Evolutionary conservation across 352 stramenopile species (phyloP), one percentile per base, ranked within the genome.

Genomic region (Phytophthora cajani): DNA sequence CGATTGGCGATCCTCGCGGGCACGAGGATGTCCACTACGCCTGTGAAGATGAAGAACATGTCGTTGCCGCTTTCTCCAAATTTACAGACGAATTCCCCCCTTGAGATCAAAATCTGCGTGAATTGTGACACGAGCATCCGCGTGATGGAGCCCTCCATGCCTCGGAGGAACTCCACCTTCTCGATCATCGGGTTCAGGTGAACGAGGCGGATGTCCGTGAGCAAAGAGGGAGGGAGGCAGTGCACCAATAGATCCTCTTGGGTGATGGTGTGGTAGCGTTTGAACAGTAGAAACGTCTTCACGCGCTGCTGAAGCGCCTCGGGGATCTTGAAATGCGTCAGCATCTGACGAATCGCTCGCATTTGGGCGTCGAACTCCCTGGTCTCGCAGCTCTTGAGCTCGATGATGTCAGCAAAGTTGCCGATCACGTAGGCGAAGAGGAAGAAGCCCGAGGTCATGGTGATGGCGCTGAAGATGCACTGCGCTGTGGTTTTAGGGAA

Each of bases 41-140:
- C 84, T 1, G 82, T 82, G 44, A 91, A 92, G 6, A 93, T 77
- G 53, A 93, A 92, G 58, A 78, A 91, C 84, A 93, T 93, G 49
- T 92, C 82, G 27, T 75, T 84, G 1, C 84, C 81, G 57, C 81
- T 62, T 51, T 93, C 84, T 5, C 78, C 79, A 21, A 78, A 82
- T 33, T 72, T 79, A 56, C 77, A 92, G 9, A 93, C 71, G 38
- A 82, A 86, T 55, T 93, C 77, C 12, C 81, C 80, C 23, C 78
- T 72, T 2, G 87, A 75, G 10, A 90, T 72, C 19, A 92, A 62
- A 12, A 87, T 64, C 21, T 92, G 86, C 23, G 67, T 83, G 63
- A 93, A 89, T 40, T 92, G 81, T 1, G 81, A 78, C 8, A 93
- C 86, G 1, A 93, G 65, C 84, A 90, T 90, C 6, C 84, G 75